Evolutionary conservation across 352 stramenopile species (phyloP).

Genomic region (Phytopythium montanum): DNA sequence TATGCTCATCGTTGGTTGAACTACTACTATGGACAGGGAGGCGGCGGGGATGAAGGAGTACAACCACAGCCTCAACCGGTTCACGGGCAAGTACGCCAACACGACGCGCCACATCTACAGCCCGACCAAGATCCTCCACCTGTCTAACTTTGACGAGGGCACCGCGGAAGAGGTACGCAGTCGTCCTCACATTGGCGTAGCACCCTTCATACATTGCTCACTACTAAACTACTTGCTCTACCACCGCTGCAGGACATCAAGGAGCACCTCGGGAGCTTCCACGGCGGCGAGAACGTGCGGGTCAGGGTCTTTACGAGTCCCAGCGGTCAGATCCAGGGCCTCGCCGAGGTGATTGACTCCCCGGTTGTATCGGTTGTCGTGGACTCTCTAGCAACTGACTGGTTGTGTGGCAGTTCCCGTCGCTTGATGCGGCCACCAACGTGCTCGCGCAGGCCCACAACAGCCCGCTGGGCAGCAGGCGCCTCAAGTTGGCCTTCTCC

Average conservation of each 20-base stretch:
- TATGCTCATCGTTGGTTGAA: background rate
- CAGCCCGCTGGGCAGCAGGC: constrained; percentile 21
- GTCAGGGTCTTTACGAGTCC: constrained; percentile 44
- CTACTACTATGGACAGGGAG: constrained; percentile 8
- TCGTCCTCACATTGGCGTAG: background rate
- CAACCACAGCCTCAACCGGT: constrained; percentile 42
- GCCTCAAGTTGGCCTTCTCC: constrained; percentile 61
- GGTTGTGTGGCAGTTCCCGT: constrained; percentile 24
- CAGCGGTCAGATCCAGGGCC: constrained; percentile 42
- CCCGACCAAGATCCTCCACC: constrained; percentile 56
- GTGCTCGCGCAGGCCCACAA: constrained; percentile 54
- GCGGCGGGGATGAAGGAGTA: constrained; percentile 42
- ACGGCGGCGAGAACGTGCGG: constrained; percentile 36
- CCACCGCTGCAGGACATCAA: constrained; percentile 25
- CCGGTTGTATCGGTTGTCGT: background rate
- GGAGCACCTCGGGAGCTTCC: constrained; percentile 29
- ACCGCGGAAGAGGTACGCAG: constrained; percentile 23
- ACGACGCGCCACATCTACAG: constrained; percentile 64
- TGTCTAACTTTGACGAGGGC: constrained; percentile 54
- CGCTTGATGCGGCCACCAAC: constrained; percentile 46
- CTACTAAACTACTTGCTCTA: background rate
- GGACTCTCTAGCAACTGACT: background rate
- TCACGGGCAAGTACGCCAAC: constrained; percentile 59
- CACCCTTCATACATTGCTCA: background rate
- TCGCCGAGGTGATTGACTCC: constrained; percentile 32